Evolutionary conservation across 108 stramenopile species (phyloP), one percentile per base, ranked within the genome.

Genomic region (Skeletonema menzelii): DNA sequence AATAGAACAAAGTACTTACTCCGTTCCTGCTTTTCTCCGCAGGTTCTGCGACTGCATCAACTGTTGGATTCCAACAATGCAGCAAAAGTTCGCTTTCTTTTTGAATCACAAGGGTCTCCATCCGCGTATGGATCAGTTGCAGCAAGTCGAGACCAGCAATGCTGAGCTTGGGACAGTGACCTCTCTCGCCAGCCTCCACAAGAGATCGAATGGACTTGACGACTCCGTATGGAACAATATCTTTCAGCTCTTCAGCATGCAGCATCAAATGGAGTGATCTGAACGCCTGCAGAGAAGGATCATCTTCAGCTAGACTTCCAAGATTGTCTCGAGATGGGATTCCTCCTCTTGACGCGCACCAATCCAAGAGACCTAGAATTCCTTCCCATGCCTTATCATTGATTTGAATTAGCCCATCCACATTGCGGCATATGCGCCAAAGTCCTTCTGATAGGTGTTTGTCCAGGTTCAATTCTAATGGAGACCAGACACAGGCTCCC

Each of bases 141-240:
- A 95, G 79, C 74, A 95, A 80, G 62, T 95, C 94, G 17, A 95
- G 76, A 15, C 87, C 86, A 12, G 94, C 94, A 71, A 92, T 73
- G 53, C 88, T 86, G 19, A 92, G 79, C 79, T 89, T 89, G n/a
- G 93, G 79, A 42, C 86, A 93, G 27, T 68, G 59, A 32, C 82
- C 80, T 26, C 85, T 56, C 46, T 92, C 87, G 2, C 93, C 93
- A 12, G 89, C 77, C 22, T 77, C 79, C 17, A 90, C 77, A 42
- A 95, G 65, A 26, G 73, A 73, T 17, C 80, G 69, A 55, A 95
- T 79, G 27, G 75, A 63, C 30, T 56, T 69, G 42, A 89, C 84
- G 22, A 87, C 56, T 20, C 35, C 69, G 10, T 75, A 69, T 22
- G 90, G 91, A 27, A 92, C 71, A 14, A 56, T 47, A 67, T 86